Conservation (phyloP, 306 rosid species). For the Inga oerstediana region DNA sequence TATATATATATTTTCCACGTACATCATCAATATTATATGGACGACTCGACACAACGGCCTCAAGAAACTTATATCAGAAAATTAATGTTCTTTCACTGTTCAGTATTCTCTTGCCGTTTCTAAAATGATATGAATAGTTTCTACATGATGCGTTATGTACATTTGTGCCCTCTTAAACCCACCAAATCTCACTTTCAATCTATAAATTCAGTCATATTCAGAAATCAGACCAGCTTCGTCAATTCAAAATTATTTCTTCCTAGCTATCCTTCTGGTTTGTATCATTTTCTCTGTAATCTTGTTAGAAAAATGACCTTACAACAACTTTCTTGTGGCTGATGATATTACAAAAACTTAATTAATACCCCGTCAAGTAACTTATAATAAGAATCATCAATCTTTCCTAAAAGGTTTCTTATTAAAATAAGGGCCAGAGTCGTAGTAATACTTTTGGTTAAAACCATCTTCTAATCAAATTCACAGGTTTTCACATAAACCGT, state of each 20-base stretch:
- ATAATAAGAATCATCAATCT: background rate
- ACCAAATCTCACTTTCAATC: conserved; percentile 15
- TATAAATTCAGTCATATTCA: conserved; percentile 3
- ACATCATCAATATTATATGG: background rate
- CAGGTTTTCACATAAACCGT: background rate
- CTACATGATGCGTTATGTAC: background rate
- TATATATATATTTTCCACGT: background rate
- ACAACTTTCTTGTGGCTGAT: background rate
- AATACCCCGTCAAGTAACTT: no score
- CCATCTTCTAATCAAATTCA: background rate
- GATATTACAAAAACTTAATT: background rate
- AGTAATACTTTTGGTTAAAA: background rate
- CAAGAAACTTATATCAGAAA: background rate
- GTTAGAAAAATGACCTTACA: background rate
- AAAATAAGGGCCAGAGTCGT: no score
- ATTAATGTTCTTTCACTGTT: background rate
- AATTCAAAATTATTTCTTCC: conserved; percentile 29
- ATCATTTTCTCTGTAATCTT: background rate
- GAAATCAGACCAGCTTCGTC: conserved; percentile 30
- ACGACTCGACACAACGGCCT: conserved; percentile 12
- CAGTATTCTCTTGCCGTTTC: background rate
- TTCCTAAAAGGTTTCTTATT: background rate
- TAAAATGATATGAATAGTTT: background rate
- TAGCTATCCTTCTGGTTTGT: conserved; percentile 9
- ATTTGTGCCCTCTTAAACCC: background rate